phyloP scores from a whole-genome alignment of 2,329 filamentous ascomycete species.

The Clarireedia hainanense region DNA sequence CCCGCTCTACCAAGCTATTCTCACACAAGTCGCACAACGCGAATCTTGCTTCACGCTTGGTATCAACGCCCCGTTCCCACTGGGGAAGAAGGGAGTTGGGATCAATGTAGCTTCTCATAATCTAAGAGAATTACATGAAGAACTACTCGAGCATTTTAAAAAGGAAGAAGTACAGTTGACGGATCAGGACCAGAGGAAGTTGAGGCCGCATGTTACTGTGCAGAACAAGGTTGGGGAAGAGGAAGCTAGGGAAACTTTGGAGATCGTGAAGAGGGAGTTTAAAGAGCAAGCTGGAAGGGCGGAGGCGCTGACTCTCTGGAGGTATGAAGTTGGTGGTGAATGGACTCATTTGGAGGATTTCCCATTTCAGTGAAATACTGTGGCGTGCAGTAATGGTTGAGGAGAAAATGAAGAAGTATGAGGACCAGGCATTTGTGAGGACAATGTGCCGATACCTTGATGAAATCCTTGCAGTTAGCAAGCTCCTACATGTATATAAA shows the following conservation, averaged over 20 bases:
- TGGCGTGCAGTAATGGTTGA: too few species aligned
- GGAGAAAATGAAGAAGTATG: too few species aligned
- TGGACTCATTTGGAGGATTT: conserved; percentile 10
- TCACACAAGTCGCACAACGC: not conserved
- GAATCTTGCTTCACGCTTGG: conserved; percentile 4
- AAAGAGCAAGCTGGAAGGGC: not conserved
- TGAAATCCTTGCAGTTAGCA: too few species aligned
- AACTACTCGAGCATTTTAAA: not conserved
- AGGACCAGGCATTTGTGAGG: too few species aligned
- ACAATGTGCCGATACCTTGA: too few species aligned
- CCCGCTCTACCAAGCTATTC: not conserved
- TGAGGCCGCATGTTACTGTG: conserved; percentile 9
- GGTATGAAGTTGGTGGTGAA: conserved; percentile 9
- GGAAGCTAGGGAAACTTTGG: conserved; percentile 3
- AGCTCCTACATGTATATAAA: too few species aligned
- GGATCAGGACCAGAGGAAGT: conserved; percentile 4
- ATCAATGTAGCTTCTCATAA: not conserved
- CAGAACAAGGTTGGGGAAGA: conserved; percentile 9
- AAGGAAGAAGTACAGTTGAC: conserved; percentile 3
- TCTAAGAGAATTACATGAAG: not conserved
- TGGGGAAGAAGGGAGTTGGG: not conserved
- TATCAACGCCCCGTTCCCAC: not conserved
- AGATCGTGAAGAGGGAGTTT: not conserved
- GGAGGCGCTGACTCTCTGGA: conserved; percentile 8
- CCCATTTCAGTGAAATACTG: not conserved